Conservation (phyloP, 805 yeast species). For the Wickerhamomyces canadensis region DNA sequence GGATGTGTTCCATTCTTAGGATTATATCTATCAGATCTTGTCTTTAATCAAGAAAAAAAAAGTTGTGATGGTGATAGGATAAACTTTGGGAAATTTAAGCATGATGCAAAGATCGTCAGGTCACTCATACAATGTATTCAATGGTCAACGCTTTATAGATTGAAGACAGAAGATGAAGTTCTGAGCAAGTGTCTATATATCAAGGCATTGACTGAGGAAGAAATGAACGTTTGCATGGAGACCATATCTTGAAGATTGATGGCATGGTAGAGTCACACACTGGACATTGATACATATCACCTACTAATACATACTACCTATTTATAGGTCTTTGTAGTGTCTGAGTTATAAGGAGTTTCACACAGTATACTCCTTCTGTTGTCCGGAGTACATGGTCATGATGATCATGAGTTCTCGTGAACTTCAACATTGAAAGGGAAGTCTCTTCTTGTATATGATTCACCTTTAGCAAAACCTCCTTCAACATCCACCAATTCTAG, state of each 20-base stretch:
- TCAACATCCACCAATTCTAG: too few relatives aligned
- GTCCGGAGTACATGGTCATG: too few relatives aligned
- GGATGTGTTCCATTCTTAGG: conserved; percentile 94
- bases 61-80: conserved; percentile 33
- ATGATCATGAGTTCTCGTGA: too few relatives aligned
- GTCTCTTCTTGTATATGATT: too few relatives aligned
- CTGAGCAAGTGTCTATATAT: conserved; percentile 82
- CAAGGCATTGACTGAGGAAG: conserved; percentile 66
- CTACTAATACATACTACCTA: too few relatives aligned
- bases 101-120: conserved; percentile 71
- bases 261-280: too few relatives aligned
- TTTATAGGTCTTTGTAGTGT: too few relatives aligned
- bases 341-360: too few relatives aligned
- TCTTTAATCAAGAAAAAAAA: conserved; percentile 49
- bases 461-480: too few relatives aligned
- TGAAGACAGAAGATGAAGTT: conserved; percentile 53
- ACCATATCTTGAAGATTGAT: neutral
- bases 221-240: conserved; percentile 43
- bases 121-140: conserved; percentile 76
- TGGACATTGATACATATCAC: too few relatives aligned
- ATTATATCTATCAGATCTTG: conserved; percentile 74
- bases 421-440: too few relatives aligned
- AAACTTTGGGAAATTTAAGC: conserved; percentile 73
- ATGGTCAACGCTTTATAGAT: conserved; percentile 68
- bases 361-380: too few relatives aligned